Evolutionary conservation across 139 green algal genomes (phyloP), one percentile per base, ranked within the genome.

Genomic region (Mychonastes homosphaera): DNA sequence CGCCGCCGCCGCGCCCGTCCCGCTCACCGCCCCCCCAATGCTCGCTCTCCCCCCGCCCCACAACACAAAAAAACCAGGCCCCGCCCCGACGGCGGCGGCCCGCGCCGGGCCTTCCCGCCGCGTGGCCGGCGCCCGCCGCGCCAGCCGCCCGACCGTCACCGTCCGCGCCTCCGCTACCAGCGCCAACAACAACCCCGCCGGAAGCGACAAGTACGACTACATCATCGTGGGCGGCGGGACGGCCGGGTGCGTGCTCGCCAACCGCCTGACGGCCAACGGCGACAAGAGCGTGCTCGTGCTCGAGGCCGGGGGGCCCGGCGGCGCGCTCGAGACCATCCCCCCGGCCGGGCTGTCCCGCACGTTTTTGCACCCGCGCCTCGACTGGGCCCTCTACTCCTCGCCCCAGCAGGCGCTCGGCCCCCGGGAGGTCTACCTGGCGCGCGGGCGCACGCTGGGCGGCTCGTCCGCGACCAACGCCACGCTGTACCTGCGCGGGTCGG

Each of bases 141-240:
- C n/a, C n/a, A n/a, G n/a, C n/a, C n/a, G n/a, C n/a, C n/a, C n/a
- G n/a, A n/a, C n/a, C n/a, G n/a, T n/a, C n/a, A n/a, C n/a, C n/a
- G n/a, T n/a, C n/a, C n/a, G n/a, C n/a, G n/a, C n/a, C n/a, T n/a
- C n/a, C n/a, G n/a, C n/a, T n/a, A n/a, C n/a, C n/a, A n/a, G n/a
- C n/a, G n/a, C n/a, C n/a, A n/a, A n/a, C n/a, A n/a, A n/a, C 47
- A 34, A 5, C 47, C 56, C 64, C 15, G 56, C 57, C 29, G 49
- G 33, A 18, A 63, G 61, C n/a, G 40, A 74, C 26, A 79, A 80
- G 44, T 96, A 82, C 52, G 88, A 96, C 59, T 94, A 91, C 77
- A 87, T 96, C 27, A 75, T 96, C 36, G 87, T 96, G 0, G 89
- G 89, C 8, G 89, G 89, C 27, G 89, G 89, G 21, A 76, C 85